A percentile compares a stretch with the other conserved stretches of the same genome.
These are phyloP conservation scores for Plenodomus tracheiphilus DNA, from an alignment of 2,329 filamentous ascomycete species.

Conservation along the genomic window DNA sequence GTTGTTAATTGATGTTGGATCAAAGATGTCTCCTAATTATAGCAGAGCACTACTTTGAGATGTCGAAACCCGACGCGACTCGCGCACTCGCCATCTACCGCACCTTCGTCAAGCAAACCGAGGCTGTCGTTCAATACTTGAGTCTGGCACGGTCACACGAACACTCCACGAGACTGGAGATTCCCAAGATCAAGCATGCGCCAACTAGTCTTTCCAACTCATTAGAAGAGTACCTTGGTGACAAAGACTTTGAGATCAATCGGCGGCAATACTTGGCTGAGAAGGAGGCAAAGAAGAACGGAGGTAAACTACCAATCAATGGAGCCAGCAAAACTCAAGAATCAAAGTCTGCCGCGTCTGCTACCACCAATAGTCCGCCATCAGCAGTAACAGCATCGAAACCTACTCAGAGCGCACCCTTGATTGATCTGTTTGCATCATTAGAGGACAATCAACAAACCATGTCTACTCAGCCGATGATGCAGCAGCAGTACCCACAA, in stretches of 20 bases:
- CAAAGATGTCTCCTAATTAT: slow-evolving; percentile 16
- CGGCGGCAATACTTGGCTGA: slow-evolving; percentile 89
- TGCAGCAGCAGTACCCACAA: slow-evolving; percentile 48
- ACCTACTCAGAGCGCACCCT: slow-evolving; percentile 25
- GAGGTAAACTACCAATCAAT: slow-evolving; percentile 45
- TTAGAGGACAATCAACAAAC: slow-evolving; percentile 42
- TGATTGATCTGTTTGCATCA: slow-evolving; percentile 41
- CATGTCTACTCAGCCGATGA: slow-evolving; percentile 39
- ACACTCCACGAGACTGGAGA: slow-evolving; percentile 87
- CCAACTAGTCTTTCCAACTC: slow-evolving; percentile 88
- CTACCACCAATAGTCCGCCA: slow-evolving; percentile 28
- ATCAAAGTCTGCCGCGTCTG: slow-evolving; percentile 30
- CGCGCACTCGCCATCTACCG: slow-evolving; percentile 90
- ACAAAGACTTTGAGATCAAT: slow-evolving; percentile 93
- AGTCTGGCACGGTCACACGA: slow-evolving; percentile 87
- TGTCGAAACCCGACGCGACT: slow-evolving; percentile 93
- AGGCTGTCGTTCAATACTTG: slow-evolving; percentile 88
- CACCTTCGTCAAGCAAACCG: slow-evolving; percentile 87
- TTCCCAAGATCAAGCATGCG: slow-evolving; percentile 95
- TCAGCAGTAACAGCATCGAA: slow-evolving; percentile 23
- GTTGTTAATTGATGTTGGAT: slow-evolving; percentile 26
- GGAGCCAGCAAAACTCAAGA: slow-evolving; percentile 44
- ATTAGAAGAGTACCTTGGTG: slow-evolving; percentile 90
- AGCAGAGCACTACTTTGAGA: slow-evolving; percentile 93
- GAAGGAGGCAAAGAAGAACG: slow-evolving; percentile 69